These are phyloP conservation scores for Ambrosiella beaveri DNA, from an alignment of 2,329 filamentous ascomycete species.

Conservation along the genomic window DNA sequence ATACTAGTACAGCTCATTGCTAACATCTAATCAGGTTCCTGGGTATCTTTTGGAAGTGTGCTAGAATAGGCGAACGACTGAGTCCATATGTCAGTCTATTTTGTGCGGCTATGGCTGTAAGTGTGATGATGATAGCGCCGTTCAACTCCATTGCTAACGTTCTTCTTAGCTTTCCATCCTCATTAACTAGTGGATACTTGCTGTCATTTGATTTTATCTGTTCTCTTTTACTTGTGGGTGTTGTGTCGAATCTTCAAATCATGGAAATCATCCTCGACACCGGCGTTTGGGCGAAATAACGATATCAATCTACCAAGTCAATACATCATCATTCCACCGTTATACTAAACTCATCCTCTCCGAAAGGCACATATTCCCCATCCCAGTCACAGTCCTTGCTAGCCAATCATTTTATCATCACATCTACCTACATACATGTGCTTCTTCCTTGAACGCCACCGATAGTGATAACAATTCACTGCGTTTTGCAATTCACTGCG, in stretches of 20 bases:
- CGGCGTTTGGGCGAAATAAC: neutral
- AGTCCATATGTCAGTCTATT: conserved; percentile 93
- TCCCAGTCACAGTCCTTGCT: neutral
- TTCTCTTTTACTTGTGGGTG: neutral
- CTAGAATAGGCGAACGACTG: conserved; percentile 76
- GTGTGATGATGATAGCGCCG: conserved; percentile 15
- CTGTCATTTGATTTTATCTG: neutral
- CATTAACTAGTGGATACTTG: conserved; percentile 19
- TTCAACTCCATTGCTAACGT: too few relatives aligned
- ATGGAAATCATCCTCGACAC: neutral
- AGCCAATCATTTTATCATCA: neutral
- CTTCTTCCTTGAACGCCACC: neutral
- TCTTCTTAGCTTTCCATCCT: conserved; percentile 21
- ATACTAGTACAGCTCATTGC: neutral
- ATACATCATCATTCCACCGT: neutral
- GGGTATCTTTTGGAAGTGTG: conserved; percentile 91
- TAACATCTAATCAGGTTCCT: conserved; percentile 36
- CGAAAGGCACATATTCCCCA: neutral
- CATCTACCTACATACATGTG: neutral
- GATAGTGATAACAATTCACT: neutral
- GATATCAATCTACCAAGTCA: neutral
- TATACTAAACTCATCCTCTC: neutral
- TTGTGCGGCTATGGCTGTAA: conserved; percentile 83
- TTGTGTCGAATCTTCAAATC: neutral
- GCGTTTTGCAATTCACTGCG: neutral